Evolutionary conservation across 2,329 filamentous ascomycete genomes (phyloP).

Genomic region (Mycocentrospora acerina): DNA sequence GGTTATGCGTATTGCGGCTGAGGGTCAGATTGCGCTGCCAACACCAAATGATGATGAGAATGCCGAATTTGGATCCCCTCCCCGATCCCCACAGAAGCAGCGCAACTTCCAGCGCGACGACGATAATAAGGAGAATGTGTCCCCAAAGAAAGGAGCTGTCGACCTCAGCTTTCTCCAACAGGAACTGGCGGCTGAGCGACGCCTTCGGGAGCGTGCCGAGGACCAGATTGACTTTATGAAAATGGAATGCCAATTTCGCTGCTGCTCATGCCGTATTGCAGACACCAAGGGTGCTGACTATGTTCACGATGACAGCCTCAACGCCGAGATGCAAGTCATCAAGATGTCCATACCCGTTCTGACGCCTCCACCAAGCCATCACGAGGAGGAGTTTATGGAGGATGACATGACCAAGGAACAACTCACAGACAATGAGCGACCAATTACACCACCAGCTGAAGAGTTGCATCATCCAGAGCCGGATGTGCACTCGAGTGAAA

Average conservation of each 20-base stretch:
- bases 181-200: slow-evolving; percentile 55
- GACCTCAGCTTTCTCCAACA: slow-evolving; percentile 53
- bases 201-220: slow-evolving; percentile 66
- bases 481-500: slow-evolving; percentile 4
- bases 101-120: slow-evolving; percentile 46
- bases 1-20: slow-evolving; percentile 69
- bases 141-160: slow-evolving; percentile 47
- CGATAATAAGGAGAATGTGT: slow-evolving; percentile 51
- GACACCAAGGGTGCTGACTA: slow-evolving; percentile 42
- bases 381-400: slow-evolving; percentile 49
- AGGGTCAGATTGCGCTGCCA: slow-evolving; percentile 69
- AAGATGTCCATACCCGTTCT: slow-evolving; percentile 56
- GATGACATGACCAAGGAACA: slow-evolving; percentile 28
- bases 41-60: slow-evolving; percentile 51
- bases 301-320: slow-evolving; percentile 41
- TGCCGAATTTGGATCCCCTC: slow-evolving; percentile 65
- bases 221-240: slow-evolving; percentile 76
- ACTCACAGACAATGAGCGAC: slow-evolving; percentile 15
- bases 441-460: slow-evolving; percentile 25
- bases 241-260: slow-evolving; percentile 69
- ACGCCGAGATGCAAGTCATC: slow-evolving; percentile 40
- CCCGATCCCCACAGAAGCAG: slow-evolving; percentile 52
- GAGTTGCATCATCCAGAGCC: background rate
- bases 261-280: slow-evolving; percentile 60
- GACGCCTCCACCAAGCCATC: slow-evolving; percentile 63